These are phyloP conservation scores for Tuber microsphaerosporum DNA, from an alignment of 495 filamentous ascomycete genomes.

Conservation along the genomic window DNA sequence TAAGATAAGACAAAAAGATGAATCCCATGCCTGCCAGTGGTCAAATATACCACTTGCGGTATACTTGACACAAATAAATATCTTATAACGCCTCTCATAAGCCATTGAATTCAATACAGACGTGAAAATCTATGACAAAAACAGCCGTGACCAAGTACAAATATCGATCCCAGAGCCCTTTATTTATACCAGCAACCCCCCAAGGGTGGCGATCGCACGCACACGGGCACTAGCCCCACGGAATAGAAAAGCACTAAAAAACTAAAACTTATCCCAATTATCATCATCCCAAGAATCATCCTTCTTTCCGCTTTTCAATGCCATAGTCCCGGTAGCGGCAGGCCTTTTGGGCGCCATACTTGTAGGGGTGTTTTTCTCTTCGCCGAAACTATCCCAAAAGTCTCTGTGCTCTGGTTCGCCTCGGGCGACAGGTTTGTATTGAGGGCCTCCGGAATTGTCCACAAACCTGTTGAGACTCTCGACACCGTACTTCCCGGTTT, in stretches of 20 bases:
- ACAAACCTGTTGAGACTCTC: slow-evolving; percentile 72
- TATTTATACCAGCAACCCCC: not conserved
- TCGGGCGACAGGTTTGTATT: slow-evolving; percentile 43
- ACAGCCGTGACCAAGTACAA: not conserved
- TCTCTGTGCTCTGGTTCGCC: slow-evolving; percentile 64
- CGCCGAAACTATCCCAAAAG: slow-evolving; percentile 82
- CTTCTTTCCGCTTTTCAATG: slow-evolving; percentile 41
- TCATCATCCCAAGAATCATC: slow-evolving; percentile 40
- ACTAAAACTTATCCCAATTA: slow-evolving; percentile 39
- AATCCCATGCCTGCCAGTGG: not conserved
- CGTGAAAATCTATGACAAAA: not conserved
- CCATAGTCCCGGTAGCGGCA: slow-evolving; percentile 45
- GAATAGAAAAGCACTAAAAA: not conserved
- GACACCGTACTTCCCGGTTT: slow-evolving; percentile 67
- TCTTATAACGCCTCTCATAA: not conserved
- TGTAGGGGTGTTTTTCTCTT: slow-evolving; percentile 6
- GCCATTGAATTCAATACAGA: not conserved
- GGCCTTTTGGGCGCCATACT: slow-evolving; percentile 26
- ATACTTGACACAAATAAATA: not conserved
- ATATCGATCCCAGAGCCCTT: not conserved
- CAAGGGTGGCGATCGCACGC: not conserved
- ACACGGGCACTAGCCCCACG: not conserved
- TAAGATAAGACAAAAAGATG: not conserved
- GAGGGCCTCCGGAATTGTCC: slow-evolving; percentile 40
- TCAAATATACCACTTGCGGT: not conserved